phyloP scores from a whole-genome alignment of 2,329 filamentous ascomycete genomes.

The Dothistroma pini region DNA sequence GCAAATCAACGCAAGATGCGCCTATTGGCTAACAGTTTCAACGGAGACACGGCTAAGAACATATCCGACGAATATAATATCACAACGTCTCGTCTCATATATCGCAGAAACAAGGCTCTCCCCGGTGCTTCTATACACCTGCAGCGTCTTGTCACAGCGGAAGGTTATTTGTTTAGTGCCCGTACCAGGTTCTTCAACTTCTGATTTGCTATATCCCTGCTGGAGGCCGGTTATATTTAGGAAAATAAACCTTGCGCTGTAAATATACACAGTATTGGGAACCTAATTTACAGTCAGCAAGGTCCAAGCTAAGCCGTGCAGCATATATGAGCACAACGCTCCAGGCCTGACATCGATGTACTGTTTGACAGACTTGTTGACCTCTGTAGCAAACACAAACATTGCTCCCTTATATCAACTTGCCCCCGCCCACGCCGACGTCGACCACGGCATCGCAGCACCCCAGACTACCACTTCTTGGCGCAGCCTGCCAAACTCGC shows the following conservation, averaged over 20 bases:
- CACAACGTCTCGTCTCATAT: not conserved
- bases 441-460: not conserved
- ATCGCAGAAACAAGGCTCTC: not conserved
- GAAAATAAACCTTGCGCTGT: no score
- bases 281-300: not conserved
- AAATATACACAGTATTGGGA: no score
- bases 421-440: not conserved
- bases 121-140: not conserved
- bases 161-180: no score
- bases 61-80: not conserved
- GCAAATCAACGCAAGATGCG: not conserved
- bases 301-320: not conserved
- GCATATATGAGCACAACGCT: not conserved
- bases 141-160: no score
- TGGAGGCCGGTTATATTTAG: no score
- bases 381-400: not conserved
- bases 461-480: not conserved
- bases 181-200: no score
- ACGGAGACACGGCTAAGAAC: not conserved
- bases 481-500: not conserved
- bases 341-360: not conserved
- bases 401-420: not conserved
- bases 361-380: not conserved
- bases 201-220: no score
- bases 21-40: not conserved